Evolutionary conservation across 2,329 filamentous ascomycete genomes (phyloP), one percentile per base, ranked within the genome.

Genomic region (Pyricularia sp.): DNA sequence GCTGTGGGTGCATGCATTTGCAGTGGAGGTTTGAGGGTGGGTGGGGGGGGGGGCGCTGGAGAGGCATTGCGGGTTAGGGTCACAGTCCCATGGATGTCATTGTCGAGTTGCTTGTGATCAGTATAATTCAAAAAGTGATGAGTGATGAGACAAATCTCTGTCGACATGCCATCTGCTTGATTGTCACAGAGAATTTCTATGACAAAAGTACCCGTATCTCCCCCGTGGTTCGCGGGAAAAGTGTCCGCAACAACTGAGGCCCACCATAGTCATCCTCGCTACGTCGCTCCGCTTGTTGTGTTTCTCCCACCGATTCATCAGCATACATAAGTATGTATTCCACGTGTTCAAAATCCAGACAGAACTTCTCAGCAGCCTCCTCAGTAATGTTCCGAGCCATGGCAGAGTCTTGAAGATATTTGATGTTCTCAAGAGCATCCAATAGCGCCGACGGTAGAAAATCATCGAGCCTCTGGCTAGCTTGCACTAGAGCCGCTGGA

Each of bases 361-460:
- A 97, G 79, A 99, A 99, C 68, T 82, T 85, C 73, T 92, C 89
- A 0, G 93, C 92, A 0, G 94, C 94, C 72, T 91, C 87, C 73
- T 96, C 92, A 0, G 92, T 95, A 66, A 97, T 86, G 65, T 89
- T 84, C 65, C 92, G 87, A 17, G 91, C 90, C 69, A 97, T 80
- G 12, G 83, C 84, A 0, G 91, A 86, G 74, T 92, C 91, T 71
- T 91, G 88, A 1, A 99, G 80, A 61, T 87, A 83, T 72, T 90
- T 90, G 30, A 98, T 79, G 70, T 93, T 92, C 67, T 95, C 91
- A 73, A 92, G 88, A 2, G 94, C 94, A 76, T 99, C 95, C 83
- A 97, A 94, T 33, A 97, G 84, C 2, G 94, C 95, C 1, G 93
- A 96, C 0, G 95, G 94, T 28, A 99, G 82, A 79, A 98, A 99